Conservation (phyloP, 176 grass and related monocot species). For the Elaeis guineensis region DNA sequence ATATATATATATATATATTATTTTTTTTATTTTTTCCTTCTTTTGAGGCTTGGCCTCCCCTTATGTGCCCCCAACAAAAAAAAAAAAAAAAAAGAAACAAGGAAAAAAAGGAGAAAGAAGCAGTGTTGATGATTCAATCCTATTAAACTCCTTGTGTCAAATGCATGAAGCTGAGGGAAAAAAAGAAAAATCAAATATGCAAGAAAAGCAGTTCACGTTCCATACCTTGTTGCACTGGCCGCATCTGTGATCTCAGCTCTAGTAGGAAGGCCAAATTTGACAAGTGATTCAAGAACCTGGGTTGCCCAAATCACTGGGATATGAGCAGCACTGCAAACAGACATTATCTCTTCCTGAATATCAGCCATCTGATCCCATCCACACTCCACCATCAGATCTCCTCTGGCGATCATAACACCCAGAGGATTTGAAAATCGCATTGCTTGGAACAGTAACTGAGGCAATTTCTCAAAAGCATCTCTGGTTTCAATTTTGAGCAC, state of each 20-base stretch:
- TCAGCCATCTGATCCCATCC: slow-evolving; percentile 15
- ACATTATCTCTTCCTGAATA: slow-evolving; percentile 12
- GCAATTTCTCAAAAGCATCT: slow-evolving; percentile 7
- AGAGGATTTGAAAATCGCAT: slow-evolving; percentile 13
- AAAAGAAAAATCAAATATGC: no score
- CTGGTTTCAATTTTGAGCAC: slow-evolving; percentile 18
- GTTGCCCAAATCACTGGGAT: slow-evolving; percentile 21
- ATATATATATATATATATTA: no score
- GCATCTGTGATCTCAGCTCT: slow-evolving; percentile 25
- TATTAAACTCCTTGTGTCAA: no score
- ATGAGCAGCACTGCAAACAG: slow-evolving; percentile 10
- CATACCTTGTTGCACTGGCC: slow-evolving; percentile 4
- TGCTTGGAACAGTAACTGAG: slow-evolving; percentile 11
- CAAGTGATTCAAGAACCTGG: slow-evolving; percentile 16
- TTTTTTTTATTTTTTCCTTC: no score
- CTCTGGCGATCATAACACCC: slow-evolving; percentile 20
- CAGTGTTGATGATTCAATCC: no score
- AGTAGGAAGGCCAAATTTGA: slow-evolving; percentile 13
- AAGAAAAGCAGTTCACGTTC: neutral
- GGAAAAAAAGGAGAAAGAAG: no score
- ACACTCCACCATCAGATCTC: slow-evolving; percentile 23
- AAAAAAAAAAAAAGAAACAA: no score
- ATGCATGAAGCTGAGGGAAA: no score
- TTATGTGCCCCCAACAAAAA: no score
- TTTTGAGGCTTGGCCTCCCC: no score